Evolutionary conservation across 2,329 filamentous ascomycete genomes (phyloP), one percentile per base, ranked within the genome.

Genomic region (Gnomoniopsis smithogilvyi): DNA sequence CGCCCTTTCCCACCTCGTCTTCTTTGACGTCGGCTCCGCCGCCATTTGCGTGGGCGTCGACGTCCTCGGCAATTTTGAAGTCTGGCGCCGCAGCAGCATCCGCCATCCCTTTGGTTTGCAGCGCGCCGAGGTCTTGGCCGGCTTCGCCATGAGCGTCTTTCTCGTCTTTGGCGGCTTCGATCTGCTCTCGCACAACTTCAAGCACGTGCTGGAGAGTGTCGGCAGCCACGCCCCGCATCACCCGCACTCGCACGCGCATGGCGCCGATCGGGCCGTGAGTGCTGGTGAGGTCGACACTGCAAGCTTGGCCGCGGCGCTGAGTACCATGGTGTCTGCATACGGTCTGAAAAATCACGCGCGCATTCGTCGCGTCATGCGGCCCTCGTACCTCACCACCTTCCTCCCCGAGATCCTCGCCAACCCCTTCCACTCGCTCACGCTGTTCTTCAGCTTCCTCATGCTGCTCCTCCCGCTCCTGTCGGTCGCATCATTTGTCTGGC

Each of bases 101-200:
- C 88, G 93, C 24, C 92, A 99, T 74, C 95, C 95, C 0, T 99
- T 99, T 70, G 93, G 89, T 3, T 83, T 99, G 24, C 92, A 97
- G 75, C 86, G 95, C 56, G 90, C 91, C 60, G 95, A 99, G 73
- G 94, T 99, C 6, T 84, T 99, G 17, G 92, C 93, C 38, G 95
- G 95, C 19, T 96, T 99, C 64, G 95, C 93, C 62, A 92, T 98
- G 86, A 96, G 92, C 54, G 90, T 99, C 43, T 92, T 97, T 62
- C 84, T 99, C 14, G 84, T 96, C n/a, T 99, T 99, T 74, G 96
- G 96, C 80, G 94, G 94, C 21, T 89, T 98, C 68, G 95, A 99
- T 68, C 85, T 99, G 51, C 89, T 99, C 62, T 96, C 91, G 45
- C 95, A 99, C 72, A 94, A 92, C 61, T 79, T 96, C 17, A 95